Evolutionary conservation across 106 monocot genomes (phyloP).

Genomic region (Platanthera zijinensis): DNA sequence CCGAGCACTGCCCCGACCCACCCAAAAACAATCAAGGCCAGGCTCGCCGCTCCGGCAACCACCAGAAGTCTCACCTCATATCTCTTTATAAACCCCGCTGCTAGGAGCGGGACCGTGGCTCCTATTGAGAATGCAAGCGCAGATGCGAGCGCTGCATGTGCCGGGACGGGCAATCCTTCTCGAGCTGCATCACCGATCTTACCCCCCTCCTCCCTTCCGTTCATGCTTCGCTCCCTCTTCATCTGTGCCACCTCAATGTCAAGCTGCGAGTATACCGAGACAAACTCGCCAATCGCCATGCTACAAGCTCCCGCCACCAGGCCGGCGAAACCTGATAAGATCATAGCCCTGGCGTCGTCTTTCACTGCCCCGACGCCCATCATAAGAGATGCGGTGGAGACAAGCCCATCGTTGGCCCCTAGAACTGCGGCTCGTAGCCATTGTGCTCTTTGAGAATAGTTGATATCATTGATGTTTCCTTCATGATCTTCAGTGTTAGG

Average conservation of each 20-base stretch:
- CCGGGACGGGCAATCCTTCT: constrained; percentile 31
- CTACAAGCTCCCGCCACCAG: constrained; percentile 49
- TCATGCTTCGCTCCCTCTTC: constrained; percentile 8
- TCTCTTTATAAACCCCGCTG: constrained; percentile 40
- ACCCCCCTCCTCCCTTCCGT: not conserved
- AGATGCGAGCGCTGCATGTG: constrained; percentile 40
- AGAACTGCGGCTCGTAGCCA: constrained; percentile 54
- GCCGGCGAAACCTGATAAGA: constrained; percentile 40
- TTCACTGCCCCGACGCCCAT: constrained; percentile 46
- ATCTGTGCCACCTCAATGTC: constrained; percentile 46
- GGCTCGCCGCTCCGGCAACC: constrained; percentile 13
- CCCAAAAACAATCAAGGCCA: constrained; percentile 36
- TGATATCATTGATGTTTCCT: constrained; percentile 4
- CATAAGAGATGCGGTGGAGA: constrained; percentile 50
- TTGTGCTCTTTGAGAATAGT: constrained; percentile 31
- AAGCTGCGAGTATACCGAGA: constrained; percentile 49
- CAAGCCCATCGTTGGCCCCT: constrained; percentile 47
- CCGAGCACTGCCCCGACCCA: constrained; percentile 32
- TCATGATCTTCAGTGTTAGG: not conserved
- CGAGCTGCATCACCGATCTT: not conserved
- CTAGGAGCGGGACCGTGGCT: constrained; percentile 37
- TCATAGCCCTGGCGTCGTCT: constrained; percentile 29
- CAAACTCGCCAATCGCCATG: constrained; percentile 62
- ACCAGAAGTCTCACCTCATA: constrained; percentile 36
- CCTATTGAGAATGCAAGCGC: constrained; percentile 40